Conservation (phyloP, 306 rosid genomes). For the Trichosanthes truncata region DNA sequence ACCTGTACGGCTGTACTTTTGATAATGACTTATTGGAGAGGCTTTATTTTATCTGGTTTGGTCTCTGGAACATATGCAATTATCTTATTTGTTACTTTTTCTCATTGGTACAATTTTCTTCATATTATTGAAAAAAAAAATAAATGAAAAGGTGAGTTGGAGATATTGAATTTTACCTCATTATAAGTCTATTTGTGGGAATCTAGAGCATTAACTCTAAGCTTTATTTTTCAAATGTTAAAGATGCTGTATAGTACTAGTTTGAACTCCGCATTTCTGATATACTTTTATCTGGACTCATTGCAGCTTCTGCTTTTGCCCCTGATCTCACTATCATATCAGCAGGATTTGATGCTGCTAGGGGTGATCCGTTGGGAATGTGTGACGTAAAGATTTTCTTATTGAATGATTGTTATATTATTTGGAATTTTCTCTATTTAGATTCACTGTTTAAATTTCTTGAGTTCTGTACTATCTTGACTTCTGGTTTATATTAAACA, state of each 20-base stretch:
- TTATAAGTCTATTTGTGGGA: background rate
- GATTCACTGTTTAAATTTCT: background rate
- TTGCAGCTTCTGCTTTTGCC: constrained; percentile 77
- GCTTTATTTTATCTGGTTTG: background rate
- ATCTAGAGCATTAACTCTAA: background rate
- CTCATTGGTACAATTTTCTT: background rate
- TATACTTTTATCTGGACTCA: constrained; percentile 12
- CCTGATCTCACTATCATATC: constrained; percentile 93
- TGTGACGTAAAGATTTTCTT: constrained; percentile 63
- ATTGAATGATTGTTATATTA: background rate
- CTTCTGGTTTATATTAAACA: background rate
- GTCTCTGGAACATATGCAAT: background rate
- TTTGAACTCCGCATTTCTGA: constrained; percentile 1
- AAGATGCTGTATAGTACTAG: background rate
- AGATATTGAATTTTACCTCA: background rate
- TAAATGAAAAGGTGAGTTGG: background rate
- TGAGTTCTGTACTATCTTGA: background rate
- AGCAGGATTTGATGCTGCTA: constrained; percentile 99
- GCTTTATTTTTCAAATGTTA: background rate
- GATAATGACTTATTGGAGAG: background rate
- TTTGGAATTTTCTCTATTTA: background rate
- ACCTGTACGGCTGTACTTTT: background rate
- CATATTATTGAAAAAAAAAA: background rate
- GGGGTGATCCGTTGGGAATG: constrained; percentile 96
- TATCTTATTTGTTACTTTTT: background rate